Evolutionary conservation across 2,329 filamentous ascomycete genomes (phyloP).

Genomic region (Pseudogymnoascus pannorum): DNA sequence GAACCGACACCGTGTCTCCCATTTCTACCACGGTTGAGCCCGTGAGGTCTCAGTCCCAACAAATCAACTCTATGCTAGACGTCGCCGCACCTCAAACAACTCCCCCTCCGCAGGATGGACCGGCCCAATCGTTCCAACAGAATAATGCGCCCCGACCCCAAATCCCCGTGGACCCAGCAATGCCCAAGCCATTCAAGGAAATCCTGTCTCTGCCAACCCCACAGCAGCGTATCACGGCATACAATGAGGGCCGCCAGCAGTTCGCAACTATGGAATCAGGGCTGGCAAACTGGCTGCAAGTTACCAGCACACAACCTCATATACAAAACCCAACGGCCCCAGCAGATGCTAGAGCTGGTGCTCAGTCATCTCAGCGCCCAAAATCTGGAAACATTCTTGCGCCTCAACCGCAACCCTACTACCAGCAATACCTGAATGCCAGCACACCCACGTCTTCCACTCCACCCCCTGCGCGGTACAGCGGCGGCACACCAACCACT

Average conservation of each 20-base stretch:
- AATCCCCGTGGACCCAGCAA: not conserved
- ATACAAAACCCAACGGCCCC: constrained; percentile 33
- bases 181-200: constrained; percentile 53
- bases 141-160: not conserved
- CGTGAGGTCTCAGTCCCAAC: not conserved
- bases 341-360: constrained; percentile 27
- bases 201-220: constrained; percentile 64
- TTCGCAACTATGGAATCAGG: constrained; percentile 70
- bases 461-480: constrained; percentile 15
- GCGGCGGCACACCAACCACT: constrained; percentile 14
- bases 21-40: not conserved
- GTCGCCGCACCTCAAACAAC: not conserved
- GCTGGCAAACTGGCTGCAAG: constrained; percentile 50
- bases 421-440: constrained; percentile 50
- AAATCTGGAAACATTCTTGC: constrained; percentile 17
- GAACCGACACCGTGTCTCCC: not conserved
- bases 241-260: constrained; percentile 62
- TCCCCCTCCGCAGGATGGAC: not conserved
- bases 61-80: constrained; percentile 2
- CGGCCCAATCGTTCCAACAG: not conserved
- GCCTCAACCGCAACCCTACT: constrained; percentile 41
- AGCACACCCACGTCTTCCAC: constrained; percentile 29
- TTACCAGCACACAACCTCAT: constrained; percentile 39
- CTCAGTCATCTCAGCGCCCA: constrained; percentile 15
- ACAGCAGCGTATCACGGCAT: constrained; percentile 64